These are phyloP conservation scores for Sarocladium brachiariae DNA, from an alignment of 2,329 filamentous ascomycete genomes.

Conservation along the genomic window DNA sequence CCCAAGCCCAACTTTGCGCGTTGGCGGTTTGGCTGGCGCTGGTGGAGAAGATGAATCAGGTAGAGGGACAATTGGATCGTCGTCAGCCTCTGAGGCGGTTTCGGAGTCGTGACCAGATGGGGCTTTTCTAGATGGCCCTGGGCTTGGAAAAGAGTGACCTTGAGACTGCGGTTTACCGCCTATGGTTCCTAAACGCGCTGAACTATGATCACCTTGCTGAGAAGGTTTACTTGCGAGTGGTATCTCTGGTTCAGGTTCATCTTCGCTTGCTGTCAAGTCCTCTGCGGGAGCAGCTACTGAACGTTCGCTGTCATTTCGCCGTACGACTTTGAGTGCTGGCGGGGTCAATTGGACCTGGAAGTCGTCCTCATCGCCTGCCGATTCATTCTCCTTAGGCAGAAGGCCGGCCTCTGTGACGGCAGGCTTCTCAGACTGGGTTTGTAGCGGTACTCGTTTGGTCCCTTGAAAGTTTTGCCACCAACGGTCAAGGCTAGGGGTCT, in stretches of 20 bases:
- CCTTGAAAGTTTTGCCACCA: conserved; percentile 44
- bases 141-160: background rate
- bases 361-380: conserved; percentile 38
- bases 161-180: conserved; percentile 25
- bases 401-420: conserved; percentile 12
- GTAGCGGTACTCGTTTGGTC: conserved; percentile 18
- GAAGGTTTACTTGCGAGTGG: conserved; percentile 9
- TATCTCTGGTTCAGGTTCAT: background rate
- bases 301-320: background rate
- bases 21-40: conserved; percentile 17
- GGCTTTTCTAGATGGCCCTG: conserved; percentile 26
- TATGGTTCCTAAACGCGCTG: conserved; percentile 27
- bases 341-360: conserved; percentile 46
- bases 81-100: conserved; percentile 36
- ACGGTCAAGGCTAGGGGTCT: conserved; percentile 30
- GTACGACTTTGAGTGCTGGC: conserved; percentile 15
- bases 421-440: conserved; percentile 13
- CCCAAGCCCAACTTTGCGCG: conserved; percentile 29
- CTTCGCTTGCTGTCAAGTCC: conserved; percentile 11
- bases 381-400: conserved; percentile 14
- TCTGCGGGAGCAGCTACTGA: background rate
- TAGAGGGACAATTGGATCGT: conserved; percentile 20
- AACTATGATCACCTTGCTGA: conserved; percentile 10
- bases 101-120: conserved; percentile 24
- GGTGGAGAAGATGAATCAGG: conserved; percentile 16